Percentiles rank a stretch among this genome's conserved stretches.
Conservation (phyloP, 2,329 filamentous ascomycete species). For the Hymenoscyphus infarciens region DNA sequence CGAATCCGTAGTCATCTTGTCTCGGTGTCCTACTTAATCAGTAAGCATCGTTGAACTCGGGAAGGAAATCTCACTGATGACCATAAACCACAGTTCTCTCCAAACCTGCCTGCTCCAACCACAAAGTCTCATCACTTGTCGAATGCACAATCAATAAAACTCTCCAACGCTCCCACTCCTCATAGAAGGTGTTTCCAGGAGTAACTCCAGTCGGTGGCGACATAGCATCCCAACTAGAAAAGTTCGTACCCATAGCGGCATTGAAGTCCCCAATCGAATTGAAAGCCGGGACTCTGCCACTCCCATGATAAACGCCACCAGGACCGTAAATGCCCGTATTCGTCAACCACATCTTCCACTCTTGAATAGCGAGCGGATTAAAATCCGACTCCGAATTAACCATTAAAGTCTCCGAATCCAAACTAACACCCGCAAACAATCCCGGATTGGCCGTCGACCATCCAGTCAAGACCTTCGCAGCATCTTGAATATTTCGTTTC, state of each 20-base stretch:
- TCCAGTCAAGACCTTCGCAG: conserved; percentile 11
- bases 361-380: conserved; percentile 16
- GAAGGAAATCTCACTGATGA: conserved; percentile 11
- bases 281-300: conserved; percentile 16
- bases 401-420: conserved; percentile 19
- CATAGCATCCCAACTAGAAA: conserved; percentile 16
- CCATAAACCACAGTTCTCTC: conserved; percentile 18
- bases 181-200: conserved; percentile 15
- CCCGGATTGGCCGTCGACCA: conserved; percentile 13
- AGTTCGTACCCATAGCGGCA: conserved; percentile 11
- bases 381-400: conserved; percentile 14
- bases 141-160: conserved; percentile 17
- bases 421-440: conserved; percentile 19
- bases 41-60: neutral
- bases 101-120: conserved; percentile 18
- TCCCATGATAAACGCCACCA: conserved; percentile 16
- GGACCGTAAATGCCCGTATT: conserved; percentile 20
- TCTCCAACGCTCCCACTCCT: conserved; percentile 21
- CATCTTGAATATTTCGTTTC: conserved; percentile 19
- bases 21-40: conserved; percentile 12
- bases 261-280: conserved; percentile 17
- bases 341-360: conserved; percentile 22
- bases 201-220: conserved; percentile 14
- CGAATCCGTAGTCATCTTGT: conserved; percentile 17
- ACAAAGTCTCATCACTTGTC: conserved; percentile 17